Evolutionary conservation across 2,329 filamentous ascomycete species (phyloP).

Genomic region (Fusarium sp.): DNA sequence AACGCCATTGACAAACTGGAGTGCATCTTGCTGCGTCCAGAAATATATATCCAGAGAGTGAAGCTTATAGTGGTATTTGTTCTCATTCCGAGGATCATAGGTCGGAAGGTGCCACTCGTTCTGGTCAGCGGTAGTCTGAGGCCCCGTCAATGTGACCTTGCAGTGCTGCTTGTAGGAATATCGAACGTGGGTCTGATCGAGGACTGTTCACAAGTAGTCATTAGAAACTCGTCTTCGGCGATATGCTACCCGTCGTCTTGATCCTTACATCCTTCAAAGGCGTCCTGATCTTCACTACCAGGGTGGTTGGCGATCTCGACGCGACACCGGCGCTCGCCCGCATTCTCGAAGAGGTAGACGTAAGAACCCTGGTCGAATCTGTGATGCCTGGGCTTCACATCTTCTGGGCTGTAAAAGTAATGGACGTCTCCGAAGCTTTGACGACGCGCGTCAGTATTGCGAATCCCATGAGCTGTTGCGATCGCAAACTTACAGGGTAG

Average conservation of each 20-base stretch:
- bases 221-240: constrained; percentile 24
- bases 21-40: constrained; percentile 81
- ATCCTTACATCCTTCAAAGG: constrained; percentile 80
- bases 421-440: constrained; percentile 83
- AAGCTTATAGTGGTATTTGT: constrained; percentile 84
- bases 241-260: constrained; percentile 19
- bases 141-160: constrained; percentile 77
- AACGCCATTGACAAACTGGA: constrained; percentile 79
- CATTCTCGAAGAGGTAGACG: constrained; percentile 84
- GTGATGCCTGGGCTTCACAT: constrained; percentile 79
- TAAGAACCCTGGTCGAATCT: constrained; percentile 87
- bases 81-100: constrained; percentile 80
- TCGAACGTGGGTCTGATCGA: constrained; percentile 75
- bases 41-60: constrained; percentile 85
- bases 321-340: constrained; percentile 76
- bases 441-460: constrained; percentile 23
- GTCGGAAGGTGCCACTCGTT: constrained; percentile 84
- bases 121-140: constrained; percentile 64
- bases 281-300: constrained; percentile 83
- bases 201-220: constrained; percentile 62
- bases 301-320: constrained; percentile 84
- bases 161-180: constrained; percentile 84
- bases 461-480: background rate
- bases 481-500: constrained; percentile 62
- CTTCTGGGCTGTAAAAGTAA: constrained; percentile 82